Evolutionary conservation across 2,329 filamentous ascomycete genomes (phyloP), one percentile per base, ranked within the genome.

Genomic region (Xylariaceae sp.): DNA sequence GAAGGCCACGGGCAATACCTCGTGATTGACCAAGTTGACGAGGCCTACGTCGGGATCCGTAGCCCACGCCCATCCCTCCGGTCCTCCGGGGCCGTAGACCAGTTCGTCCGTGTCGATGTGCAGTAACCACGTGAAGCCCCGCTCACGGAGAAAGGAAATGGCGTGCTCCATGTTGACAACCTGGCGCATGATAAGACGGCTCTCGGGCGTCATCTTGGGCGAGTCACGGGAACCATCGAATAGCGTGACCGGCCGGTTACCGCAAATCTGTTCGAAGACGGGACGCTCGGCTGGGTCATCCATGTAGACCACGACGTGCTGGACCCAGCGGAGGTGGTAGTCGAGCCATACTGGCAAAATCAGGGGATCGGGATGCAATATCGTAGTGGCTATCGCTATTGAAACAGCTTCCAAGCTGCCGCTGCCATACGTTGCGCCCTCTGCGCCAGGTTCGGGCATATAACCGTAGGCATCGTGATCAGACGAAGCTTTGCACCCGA

Each of bases 41-140:
- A 34, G 6, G 16, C 32, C 32, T 11, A 8, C 32, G 22, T 26
- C 22, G 6, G 22, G 22, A 11, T 26, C 22, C 6, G 6, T 6
- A 11, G 22, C 30, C 30, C 30, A 18, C 7, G 30, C 30, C 30
- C 30, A 33, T 13, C n/a, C 16, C 16, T 6, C 16, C 30, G 30
- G 30, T 6, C 30, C 30, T 13, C 22, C 22, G 22, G 22, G 30
- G 6, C 4, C 30, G 16, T 35, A 35, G 4, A 35, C 11, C 33
- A 35, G 33, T 13, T 35, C 33, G 17, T 35, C 33, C 7, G 17
- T 35, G 33, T 35, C 33, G 33, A 35, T 35, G 17, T 35, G 33
- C n/a, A 35, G 33, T 7, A 35, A 17, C 33, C 33, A 35, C 11
- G 13, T 19, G 17, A 18, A 35, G 13, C 33, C 33, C 4, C 17